These are phyloP conservation scores for Ascochyta rabiei DNA, from an alignment of 2,329 filamentous ascomycete species.

Conservation along the genomic window DNA sequence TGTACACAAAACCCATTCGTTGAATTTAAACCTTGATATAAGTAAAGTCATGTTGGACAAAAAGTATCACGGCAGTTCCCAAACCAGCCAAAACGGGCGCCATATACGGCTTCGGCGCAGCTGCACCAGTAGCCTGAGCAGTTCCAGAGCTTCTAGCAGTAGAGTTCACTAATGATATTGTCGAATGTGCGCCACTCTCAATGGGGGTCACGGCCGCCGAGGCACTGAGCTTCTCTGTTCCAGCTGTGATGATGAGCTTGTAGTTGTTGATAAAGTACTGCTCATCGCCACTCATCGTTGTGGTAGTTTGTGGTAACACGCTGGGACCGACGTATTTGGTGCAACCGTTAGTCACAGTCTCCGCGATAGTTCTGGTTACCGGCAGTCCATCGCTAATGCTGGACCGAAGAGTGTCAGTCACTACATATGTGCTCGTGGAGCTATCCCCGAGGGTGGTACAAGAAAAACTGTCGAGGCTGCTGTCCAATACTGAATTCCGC, in stretches of 20 bases:
- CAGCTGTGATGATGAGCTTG: slow-evolving; percentile 36
- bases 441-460: not conserved
- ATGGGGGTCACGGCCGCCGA: slow-evolving; percentile 29
- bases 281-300: slow-evolving; percentile 11
- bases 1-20: not conserved
- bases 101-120: slow-evolving; percentile 25
- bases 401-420: not conserved
- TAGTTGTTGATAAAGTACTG: slow-evolving; percentile 25
- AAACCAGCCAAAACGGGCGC: slow-evolving; percentile 36
- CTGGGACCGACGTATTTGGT: not conserved
- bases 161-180: not conserved
- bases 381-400: too few relatives aligned
- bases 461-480: not conserved
- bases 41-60: slow-evolving; percentile 18
- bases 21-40: not conserved
- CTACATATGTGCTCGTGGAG: not conserved
- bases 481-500: slow-evolving; percentile 4
- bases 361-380: not conserved
- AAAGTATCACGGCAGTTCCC: slow-evolving; percentile 36
- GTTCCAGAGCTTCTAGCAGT: slow-evolving; percentile 6
- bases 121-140: slow-evolving; percentile 22
- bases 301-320: not conserved
- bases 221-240: slow-evolving; percentile 32
- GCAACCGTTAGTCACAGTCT: not conserved
- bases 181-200: slow-evolving; percentile 14